phyloP scores from a whole-genome alignment of 306 rosid genomes.

The Prunus padus region DNA sequence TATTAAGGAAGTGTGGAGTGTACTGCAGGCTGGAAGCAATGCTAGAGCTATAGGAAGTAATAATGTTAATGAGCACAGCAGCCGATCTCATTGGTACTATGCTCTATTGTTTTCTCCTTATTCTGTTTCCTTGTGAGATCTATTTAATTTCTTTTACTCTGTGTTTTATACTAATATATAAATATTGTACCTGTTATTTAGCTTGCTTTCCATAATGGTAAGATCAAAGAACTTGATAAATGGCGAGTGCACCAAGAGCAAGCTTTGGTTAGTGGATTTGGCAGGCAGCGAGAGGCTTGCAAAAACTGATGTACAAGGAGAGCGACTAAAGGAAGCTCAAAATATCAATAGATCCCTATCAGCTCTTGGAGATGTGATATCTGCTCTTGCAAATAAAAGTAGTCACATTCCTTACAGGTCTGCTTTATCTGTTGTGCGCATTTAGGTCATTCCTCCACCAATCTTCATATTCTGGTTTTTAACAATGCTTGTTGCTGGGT shows the following conservation, averaged over 20 bases:
- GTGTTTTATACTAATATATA: not conserved
- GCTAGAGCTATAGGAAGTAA: constrained; percentile 86
- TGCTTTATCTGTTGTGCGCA: constrained; percentile 12
- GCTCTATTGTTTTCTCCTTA: no score
- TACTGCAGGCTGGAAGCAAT: constrained; percentile 77
- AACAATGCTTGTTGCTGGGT: constrained; percentile 25
- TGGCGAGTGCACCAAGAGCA: constrained; percentile 80
- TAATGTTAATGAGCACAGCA: constrained; percentile 83
- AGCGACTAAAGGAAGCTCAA: constrained; percentile 84
- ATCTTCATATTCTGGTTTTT: constrained; percentile 14
- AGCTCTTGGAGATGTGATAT: constrained; percentile 87
- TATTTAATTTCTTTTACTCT: not conserved
- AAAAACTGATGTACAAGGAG: constrained; percentile 81
- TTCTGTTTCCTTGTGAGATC: not conserved
- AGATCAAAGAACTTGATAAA: constrained; percentile 72
- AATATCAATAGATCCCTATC: constrained; percentile 86
- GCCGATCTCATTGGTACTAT: constrained; percentile 83
- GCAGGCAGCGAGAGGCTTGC: constrained; percentile 95
- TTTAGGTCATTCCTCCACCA: constrained; percentile 6
- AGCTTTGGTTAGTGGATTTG: constrained; percentile 92
- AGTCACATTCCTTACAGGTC: constrained; percentile 89
- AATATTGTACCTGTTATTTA: constrained; percentile 24
- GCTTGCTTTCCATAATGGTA: constrained; percentile 77
- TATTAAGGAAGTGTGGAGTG: constrained; percentile 67
- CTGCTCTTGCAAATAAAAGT: constrained; percentile 79